phyloP scores from a whole-genome alignment of 257 asterid genomes.

The Voacanga thouarsii region DNA sequence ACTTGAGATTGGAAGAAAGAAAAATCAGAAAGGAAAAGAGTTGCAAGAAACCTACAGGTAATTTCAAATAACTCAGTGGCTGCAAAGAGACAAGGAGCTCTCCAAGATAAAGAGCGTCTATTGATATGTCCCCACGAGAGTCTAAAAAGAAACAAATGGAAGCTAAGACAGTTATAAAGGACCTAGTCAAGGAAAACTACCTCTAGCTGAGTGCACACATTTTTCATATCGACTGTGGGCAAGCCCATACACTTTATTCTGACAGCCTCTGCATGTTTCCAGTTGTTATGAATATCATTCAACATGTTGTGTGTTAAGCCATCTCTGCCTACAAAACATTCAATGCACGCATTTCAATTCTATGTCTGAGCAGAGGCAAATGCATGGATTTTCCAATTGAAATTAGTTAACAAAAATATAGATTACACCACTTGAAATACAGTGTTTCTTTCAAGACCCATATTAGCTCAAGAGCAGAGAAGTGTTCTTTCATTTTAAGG shows the following conservation, averaged over 20 bases:
- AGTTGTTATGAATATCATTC: slow-evolving; percentile 80
- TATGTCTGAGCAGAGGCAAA: neutral
- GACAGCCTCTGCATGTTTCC: slow-evolving; percentile 84
- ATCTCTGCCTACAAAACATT: slow-evolving; percentile 60
- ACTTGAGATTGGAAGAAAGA: neutral
- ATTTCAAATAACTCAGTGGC: neutral
- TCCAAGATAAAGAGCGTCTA: neutral
- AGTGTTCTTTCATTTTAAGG: neutral
- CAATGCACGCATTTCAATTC: neutral
- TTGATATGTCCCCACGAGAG: neutral
- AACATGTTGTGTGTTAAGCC: slow-evolving; percentile 96
- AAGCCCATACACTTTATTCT: slow-evolving; percentile 97
- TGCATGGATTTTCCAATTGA: neutral
- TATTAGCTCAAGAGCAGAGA: neutral
- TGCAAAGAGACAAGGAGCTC: neutral
- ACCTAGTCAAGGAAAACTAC: slow-evolving; percentile 32
- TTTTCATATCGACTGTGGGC: slow-evolving; percentile 92
- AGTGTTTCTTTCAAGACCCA: neutral
- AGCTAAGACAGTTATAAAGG: neutral
- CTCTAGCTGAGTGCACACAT: slow-evolving; percentile 83
- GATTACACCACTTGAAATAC: neutral
- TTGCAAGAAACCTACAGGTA: neutral
- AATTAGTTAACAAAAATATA: neutral
- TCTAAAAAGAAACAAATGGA: neutral
- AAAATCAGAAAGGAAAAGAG: neutral